Conservation (phyloP, 495 filamentous ascomycete genomes). For the Neurospora sp. region DNA sequence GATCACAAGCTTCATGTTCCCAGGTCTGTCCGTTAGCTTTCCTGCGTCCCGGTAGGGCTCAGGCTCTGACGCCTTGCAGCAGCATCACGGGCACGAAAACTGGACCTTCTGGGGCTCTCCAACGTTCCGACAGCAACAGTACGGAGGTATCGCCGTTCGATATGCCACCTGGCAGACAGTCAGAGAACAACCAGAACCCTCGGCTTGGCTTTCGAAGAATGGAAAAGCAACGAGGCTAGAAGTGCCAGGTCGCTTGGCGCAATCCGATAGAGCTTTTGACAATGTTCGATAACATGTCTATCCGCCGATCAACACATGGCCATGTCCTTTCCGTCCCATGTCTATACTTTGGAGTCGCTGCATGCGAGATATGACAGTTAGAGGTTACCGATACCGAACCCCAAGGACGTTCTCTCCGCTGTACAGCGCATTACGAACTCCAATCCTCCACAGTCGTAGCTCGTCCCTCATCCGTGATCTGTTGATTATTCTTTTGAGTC, state of each 20-base stretch:
- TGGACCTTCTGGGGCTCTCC: neutral
- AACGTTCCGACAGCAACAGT: neutral
- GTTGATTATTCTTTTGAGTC: neutral
- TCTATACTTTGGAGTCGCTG: neutral
- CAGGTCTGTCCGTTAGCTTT: neutral
- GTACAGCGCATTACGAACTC: neutral
- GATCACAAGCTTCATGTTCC: neutral
- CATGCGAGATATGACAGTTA: neutral
- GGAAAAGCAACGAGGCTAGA: neutral
- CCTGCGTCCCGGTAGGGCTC: neutral
- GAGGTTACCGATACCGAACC: neutral
- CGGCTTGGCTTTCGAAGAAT: neutral
- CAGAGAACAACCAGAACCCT: neutral
- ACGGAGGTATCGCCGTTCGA: neutral
- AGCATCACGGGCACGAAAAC: neutral
- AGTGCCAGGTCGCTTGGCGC: neutral
- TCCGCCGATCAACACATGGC: neutral
- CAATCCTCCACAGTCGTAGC: neutral
- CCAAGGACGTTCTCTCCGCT: neutral
- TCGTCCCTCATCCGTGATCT: neutral
- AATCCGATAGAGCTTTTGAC: neutral
- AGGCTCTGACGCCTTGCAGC: neutral
- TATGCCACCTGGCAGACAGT: neutral
- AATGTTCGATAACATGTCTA: neutral
- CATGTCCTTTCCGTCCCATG: neutral